A percentile compares a stretch with the other conserved stretches of the same genome.
Evolutionary conservation across 1,284 basidiomycete species (phyloP).

Genomic region (Exobasidium rhododendri): DNA sequence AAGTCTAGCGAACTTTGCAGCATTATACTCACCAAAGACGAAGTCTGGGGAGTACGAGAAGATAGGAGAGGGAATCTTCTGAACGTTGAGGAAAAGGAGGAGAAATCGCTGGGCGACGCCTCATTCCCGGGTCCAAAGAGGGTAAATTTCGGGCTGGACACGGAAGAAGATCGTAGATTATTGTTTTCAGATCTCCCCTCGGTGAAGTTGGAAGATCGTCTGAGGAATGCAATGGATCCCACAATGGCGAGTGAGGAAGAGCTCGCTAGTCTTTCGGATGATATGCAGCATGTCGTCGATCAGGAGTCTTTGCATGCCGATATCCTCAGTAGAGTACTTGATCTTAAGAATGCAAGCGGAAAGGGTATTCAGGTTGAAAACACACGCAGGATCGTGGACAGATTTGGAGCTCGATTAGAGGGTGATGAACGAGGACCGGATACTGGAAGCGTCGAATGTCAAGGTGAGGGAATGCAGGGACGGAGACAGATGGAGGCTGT

Average conservation of each 20-base stretch:
- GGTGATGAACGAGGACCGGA: conserved; percentile 65
- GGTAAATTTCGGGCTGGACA: conserved; percentile 48
- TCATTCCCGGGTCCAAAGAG: conserved; percentile 27
- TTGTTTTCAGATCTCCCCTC: conserved; percentile 48
- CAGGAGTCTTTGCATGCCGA: conserved; percentile 61
- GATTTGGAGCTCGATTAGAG: conserved; percentile 63
- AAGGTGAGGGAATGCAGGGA: conserved; percentile 64
- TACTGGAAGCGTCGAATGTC: conserved; percentile 78
- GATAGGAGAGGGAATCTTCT: conserved; percentile 47
- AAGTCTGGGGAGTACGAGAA: conserved; percentile 47
- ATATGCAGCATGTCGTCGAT: conserved; percentile 16
- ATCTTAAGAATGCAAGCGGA: conserved; percentile 81
- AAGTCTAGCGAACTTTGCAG: conserved; percentile 35
- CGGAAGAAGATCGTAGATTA: conserved; percentile 29
- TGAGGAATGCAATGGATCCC: conserved; percentile 18
- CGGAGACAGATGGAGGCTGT: not conserved
- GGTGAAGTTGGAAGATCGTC: conserved; percentile 47
- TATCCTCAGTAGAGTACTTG: conserved; percentile 69
- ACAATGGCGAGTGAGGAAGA: not conserved
- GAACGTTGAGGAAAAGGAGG: conserved; percentile 20
- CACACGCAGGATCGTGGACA: conserved; percentile 70
- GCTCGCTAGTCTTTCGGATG: conserved; percentile 1
- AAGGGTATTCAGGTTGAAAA: conserved; percentile 81
- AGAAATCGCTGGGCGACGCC: conserved; percentile 8
- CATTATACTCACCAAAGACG: conserved; percentile 42